Conservation (phyloP, 169 alveolate species). For the Plasmodium knowlesi region DNA sequence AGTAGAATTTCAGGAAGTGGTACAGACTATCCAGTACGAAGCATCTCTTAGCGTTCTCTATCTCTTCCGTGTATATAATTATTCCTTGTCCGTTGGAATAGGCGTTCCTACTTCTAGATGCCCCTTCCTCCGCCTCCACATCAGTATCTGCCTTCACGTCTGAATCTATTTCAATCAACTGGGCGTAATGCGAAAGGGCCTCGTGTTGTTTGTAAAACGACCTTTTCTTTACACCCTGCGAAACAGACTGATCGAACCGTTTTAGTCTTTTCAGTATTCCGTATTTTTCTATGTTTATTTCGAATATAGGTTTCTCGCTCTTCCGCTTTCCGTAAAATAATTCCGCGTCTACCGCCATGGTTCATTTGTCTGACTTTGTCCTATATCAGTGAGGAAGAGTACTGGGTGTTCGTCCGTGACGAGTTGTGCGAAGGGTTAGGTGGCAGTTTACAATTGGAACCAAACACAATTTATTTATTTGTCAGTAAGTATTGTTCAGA, state of each 20-base stretch:
- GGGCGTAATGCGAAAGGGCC: slow-evolving; percentile 44
- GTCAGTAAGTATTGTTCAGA: neutral
- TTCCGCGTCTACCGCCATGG: slow-evolving; percentile 51
- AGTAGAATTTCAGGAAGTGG: slow-evolving; percentile 42
- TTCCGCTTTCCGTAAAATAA: slow-evolving; percentile 65
- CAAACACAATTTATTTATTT: neutral
- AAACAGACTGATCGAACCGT: neutral
- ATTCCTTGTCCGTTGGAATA: neutral
- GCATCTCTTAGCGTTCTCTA: slow-evolving; percentile 69
- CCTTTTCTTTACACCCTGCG: slow-evolving; percentile 13
- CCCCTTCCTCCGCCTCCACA: neutral
- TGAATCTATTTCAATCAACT: neutral
- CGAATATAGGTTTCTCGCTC: slow-evolving; percentile 1
- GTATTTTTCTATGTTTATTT: slow-evolving; percentile 51
- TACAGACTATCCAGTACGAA: slow-evolving; percentile 41
- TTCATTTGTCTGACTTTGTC: neutral
- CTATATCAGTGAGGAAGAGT: neutral
- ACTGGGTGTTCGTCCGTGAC: neutral
- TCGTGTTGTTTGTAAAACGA: slow-evolving; percentile 66
- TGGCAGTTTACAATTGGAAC: neutral
- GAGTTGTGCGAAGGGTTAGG: neutral
- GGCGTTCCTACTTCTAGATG: neutral
- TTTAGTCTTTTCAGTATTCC: slow-evolving; percentile 19
- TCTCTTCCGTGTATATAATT: slow-evolving; percentile 65
- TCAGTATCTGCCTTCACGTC: neutral